phyloP scores from a whole-genome alignment of 768 basidiomycete genomes.

The Amanita thiersii region DNA sequence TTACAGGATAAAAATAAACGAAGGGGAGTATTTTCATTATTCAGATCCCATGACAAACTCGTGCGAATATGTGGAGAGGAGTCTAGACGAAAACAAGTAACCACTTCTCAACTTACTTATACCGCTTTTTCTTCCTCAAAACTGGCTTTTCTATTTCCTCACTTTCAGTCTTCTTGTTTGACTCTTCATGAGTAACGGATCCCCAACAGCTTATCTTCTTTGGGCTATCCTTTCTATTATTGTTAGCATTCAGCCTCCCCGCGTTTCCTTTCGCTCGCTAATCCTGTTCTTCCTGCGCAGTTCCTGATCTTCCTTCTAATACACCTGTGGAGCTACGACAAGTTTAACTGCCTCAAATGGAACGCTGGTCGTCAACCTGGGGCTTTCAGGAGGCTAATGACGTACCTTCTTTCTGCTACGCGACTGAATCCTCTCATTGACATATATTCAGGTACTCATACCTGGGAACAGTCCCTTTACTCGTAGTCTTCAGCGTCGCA shows the following conservation, averaged over 20 bases:
- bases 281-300: constrained; percentile 24
- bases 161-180: constrained; percentile 11
- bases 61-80: constrained; percentile 5
- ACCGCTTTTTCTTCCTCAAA: constrained; percentile 7
- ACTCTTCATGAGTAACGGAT: constrained; percentile 59
- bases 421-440: constrained; percentile 11
- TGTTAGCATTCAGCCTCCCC: constrained; percentile 46
- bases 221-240: constrained; percentile 66
- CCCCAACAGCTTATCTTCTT: constrained; percentile 65
- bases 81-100: not conserved
- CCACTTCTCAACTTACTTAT: not conserved
- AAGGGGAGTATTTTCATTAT: not conserved
- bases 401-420: constrained; percentile 35
- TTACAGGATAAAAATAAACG: not conserved
- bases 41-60: not conserved
- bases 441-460: constrained; percentile 60
- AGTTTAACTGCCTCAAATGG: constrained; percentile 69
- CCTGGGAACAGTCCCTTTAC: constrained; percentile 56
- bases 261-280: constrained; percentile 4
- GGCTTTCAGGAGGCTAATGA: constrained; percentile 85
- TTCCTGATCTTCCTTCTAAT: constrained; percentile 59
- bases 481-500: constrained; percentile 55
- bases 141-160: constrained; percentile 22
- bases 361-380: constrained; percentile 71
- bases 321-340: constrained; percentile 80